Evolutionary conservation across 176 grass and related monocot species (phyloP).

Genomic region (Phoenix roebelenii): DNA sequence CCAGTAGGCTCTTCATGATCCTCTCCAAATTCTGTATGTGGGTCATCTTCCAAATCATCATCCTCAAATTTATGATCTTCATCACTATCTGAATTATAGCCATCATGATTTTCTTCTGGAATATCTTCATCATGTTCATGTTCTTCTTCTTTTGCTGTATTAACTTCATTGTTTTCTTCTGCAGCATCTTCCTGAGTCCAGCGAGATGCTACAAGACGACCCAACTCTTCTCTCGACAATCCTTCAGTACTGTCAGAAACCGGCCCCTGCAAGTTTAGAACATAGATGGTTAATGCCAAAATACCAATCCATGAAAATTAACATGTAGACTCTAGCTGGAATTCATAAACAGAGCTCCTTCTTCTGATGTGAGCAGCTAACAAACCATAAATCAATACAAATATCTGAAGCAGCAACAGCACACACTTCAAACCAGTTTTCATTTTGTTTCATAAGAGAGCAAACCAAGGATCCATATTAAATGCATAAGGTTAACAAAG

Average conservation of each 20-base stretch:
- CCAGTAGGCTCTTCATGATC: slow-evolving; percentile 38
- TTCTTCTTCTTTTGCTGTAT: slow-evolving; percentile 31
- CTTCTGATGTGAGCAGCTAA: too few species aligned
- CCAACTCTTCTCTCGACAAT: slow-evolving; percentile 87
- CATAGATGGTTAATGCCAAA: background rate
- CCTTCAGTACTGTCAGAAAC: slow-evolving; percentile 41
- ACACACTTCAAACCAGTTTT: too few species aligned
- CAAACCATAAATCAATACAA: too few species aligned
- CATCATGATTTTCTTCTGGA: slow-evolving; percentile 44
- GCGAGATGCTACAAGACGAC: slow-evolving; percentile 82
- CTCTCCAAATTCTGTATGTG: slow-evolving; percentile 52
- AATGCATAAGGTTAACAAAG: too few species aligned
- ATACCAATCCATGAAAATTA: too few species aligned
- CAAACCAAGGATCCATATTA: too few species aligned
- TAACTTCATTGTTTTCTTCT: slow-evolving; percentile 30
- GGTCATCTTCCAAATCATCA: slow-evolving; percentile 35
- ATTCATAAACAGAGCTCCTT: too few species aligned
- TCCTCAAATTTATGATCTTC: slow-evolving; percentile 20
- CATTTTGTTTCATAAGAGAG: too few species aligned
- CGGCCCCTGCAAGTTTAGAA: slow-evolving; percentile 41
- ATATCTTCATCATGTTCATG: slow-evolving; percentile 31
- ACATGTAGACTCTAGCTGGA: too few species aligned
- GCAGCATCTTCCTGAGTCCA: slow-evolving; percentile 57
- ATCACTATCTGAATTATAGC: slow-evolving; percentile 39
- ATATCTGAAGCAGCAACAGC: too few species aligned